Base-by-base conservation (phyloP, 495 filamentous ascomycete genomes). In the Lasiosphaeris hirsuta region DNA sequence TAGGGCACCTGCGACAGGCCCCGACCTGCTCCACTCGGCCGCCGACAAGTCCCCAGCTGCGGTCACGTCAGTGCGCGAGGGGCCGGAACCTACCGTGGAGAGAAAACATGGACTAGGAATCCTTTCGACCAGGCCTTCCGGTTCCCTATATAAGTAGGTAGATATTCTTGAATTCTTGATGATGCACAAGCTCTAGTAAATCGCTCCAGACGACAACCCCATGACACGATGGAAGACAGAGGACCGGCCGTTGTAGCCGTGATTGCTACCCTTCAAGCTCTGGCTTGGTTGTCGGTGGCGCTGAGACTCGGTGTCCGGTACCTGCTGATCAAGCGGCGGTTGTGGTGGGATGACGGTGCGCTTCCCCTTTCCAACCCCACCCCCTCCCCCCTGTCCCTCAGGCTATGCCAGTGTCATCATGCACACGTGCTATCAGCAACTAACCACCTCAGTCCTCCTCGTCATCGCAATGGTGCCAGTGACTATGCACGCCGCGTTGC, bases 401-500 rank as follows among this genome's bases (percentile, higher is more conserved):
- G n/a, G n/a, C n/a, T n/a, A n/a, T n/a, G n/a, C n/a, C n/a, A n/a
- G n/a, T n/a, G n/a, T n/a, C n/a, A n/a, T n/a, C n/a, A n/a, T 30
- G 23, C 23, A 30, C 23, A 30, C 23, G 23, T 30, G 23, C 23
- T 30, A 30, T 30, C 23, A 30, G 17, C 40, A 43, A 41, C 51
- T 53, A 11, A 53, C 51, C 10, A 3, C 10, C 7, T 10, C 23
- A 53, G 51, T 30, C n/a, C 51, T 53, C n/a, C 30, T 43, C 37
- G 51, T 10, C 39, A 53, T 53, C 19, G 51, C 51, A 5, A 53
- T 53, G 51, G 18, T 53, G 10, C 51, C 51, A 14, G 51, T 53
- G n/a, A 41, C 39, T 3, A 19, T 23, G 36, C 51, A 53, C 39
- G 51, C 51, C 1, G 39, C 36, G 38, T 37, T 53, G 38, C 51